phyloP scores from a whole-genome alignment of 108 stramenopile species.

The Pseudonitzschia pungens region DNA sequence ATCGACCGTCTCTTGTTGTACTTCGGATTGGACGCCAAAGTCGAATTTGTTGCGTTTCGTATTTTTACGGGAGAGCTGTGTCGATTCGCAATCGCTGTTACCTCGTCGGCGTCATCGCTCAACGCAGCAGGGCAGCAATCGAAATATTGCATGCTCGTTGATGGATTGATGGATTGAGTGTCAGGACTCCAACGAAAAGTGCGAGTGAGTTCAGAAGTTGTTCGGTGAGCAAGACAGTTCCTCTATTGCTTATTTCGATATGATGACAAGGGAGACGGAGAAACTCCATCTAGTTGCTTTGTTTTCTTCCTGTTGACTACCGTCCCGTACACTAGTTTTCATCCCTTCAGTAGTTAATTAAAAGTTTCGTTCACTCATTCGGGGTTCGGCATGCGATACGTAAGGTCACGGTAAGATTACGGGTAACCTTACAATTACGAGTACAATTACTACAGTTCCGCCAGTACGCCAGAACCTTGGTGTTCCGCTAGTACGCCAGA shows the following conservation, averaged over 20 bases:
- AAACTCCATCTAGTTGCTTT: background rate
- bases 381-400: too few relatives aligned
- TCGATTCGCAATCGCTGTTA: background rate
- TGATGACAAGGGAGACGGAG: background rate
- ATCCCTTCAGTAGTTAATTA: too few relatives aligned
- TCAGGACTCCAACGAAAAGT: background rate
- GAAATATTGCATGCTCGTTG: constrained; percentile 5
- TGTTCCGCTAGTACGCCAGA: too few relatives aligned
- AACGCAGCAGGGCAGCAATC: background rate
- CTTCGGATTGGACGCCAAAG: background rate
- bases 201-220: too few relatives aligned
- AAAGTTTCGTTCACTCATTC: background rate
- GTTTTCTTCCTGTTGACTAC: background rate
- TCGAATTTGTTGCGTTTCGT: background rate
- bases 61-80: background rate
- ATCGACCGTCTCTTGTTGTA: background rate
- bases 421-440: too few relatives aligned
- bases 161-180: background rate
- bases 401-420: too few relatives aligned
- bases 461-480: too few relatives aligned
- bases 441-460: too few relatives aligned
- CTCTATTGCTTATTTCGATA: background rate
- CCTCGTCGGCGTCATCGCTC: background rate
- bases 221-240: too few relatives aligned
- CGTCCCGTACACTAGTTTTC: too few relatives aligned